Evolutionary conservation across 371 early-diverging fungal genomes (phyloP), one percentile per base, ranked within the genome.

Genomic region (Mortierella sp.): DNA sequence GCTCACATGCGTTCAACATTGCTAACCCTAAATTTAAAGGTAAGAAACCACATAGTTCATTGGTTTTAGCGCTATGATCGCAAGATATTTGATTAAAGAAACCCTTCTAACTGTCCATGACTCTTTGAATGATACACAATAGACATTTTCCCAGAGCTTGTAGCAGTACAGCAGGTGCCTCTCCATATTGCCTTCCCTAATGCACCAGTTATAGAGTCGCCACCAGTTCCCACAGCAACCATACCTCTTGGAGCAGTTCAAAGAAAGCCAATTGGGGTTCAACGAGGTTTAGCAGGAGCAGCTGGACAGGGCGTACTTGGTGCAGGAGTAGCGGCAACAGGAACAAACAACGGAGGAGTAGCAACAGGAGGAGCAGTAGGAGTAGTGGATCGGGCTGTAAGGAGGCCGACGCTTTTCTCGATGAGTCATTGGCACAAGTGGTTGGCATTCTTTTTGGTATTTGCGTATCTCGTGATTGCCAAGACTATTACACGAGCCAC

Each of bases 1-100:
- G 91, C 68, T 96, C 96, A n/a, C 94, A 95, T 71, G 80, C 77
- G 53, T 92, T 88, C 85, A 98, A 98, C 72, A 63, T 93, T 51
- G 83, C 79, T 28, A 93, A 92, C 71, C 82, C 84, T 28, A 88
- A 89, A 71, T 97, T 96, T 82, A 87, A 86, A 90, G 93, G 94
- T 91, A 87, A 63, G 40, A 2, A n/a, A 42, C 5, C 15, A 29
- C 10, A 12, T 26, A 2, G 31, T 12, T 12, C 19, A 26, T 1
- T 61, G 49, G 23, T 29, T 6, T 10, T 22, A 22, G 19, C 6
- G 59, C 32, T 37, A 17, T n/a, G 53, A 17, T 28, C n/a, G 53
- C n/a, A 26, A 1, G 28, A n/a, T 22, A 22, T 47, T 47, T 47
- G 22, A n/a, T n/a, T 17, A 47, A 7, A 17, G 15, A 40, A 40